Evolutionary conservation across 768 basidiomycete species (phyloP), one percentile per base, ranked within the genome.

Genomic region (Serendipita indica): DNA sequence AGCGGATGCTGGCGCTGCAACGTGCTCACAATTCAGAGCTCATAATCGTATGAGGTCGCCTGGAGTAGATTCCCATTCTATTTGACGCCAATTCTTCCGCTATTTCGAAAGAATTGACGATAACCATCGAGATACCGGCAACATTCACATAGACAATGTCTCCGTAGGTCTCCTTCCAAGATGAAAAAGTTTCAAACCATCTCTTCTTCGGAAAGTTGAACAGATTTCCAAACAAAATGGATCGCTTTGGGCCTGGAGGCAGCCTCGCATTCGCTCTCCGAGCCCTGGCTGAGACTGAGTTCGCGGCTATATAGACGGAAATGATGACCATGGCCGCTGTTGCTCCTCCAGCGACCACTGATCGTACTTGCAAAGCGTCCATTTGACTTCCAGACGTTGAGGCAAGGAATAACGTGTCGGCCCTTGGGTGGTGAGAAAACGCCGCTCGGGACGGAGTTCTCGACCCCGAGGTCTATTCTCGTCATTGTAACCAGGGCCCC

Each of bases 51-150:
- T 10, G n/a, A 10, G 35, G 10, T 10, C 35, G 35, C 10, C 35
- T n/a, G 10, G 35, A 37, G 35, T 37, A 37, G 35, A 37, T 37
- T n/a, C 35, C 35, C 6, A 59, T 54, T 35, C 63, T 33, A 10
- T 37, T 37, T n/a, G n/a, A n/a, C 10, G 10, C n/a, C 10, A 37
- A n/a, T 37, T 37, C 35, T 37, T 37, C 10, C n/a, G 35, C 35
- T 10, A n/a, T n/a, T n/a, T n/a, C 35, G n/a, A 37, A n/a, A n/a
- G 35, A 37, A n/a, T 37, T 37, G 10, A 37, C 35, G 10, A 37
- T n/a, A 37, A 37, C n/a, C 10, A 37, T n/a, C 35, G 35, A 37
- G 10, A 37, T n/a, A 37, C 35, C 35, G 10, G 35, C 35, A 10
- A 37, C 10, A n/a, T 37, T 37, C n/a, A n/a, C 35, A 37, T 37